Evolutionary conservation across 1,284 basidiomycete genomes (phyloP), one percentile per base, ranked within the genome.

Genomic region (Stygiomarasmius scandens): DNA sequence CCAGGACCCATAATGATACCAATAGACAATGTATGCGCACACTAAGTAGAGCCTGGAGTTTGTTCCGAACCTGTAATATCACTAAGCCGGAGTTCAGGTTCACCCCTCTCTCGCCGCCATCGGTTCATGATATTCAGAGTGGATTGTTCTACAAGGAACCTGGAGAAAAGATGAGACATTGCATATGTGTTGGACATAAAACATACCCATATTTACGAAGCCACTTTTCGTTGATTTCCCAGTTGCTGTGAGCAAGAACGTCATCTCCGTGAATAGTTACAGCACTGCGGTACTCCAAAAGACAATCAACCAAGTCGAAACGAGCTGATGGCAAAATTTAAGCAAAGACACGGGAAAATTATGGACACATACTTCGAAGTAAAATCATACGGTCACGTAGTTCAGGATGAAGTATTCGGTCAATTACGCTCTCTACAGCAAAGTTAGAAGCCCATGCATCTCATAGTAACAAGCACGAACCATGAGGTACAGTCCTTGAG

Each of bases 371-470:
- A 90, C 92, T 90, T 75, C 92, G 82, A 24, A 93, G 73, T 14
- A 95, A 75, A 65, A 96, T 96, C 83, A 96, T 90, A 29, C 92
- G 84, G 69, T 96, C 94, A 47, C 94, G 83, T 58, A 96, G 77
- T 60, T 92, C 89, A 45, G 94, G 91, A 73, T 95, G 91, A 60
- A 93, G 81, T 52, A 96, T 87, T 43, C 87, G 85, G 71, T 96
- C 94, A 66, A 96, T 93, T n/a, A 91, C 83, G 64, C 92, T 90
- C 71, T 95, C 90, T 92, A 66, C 22, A 64, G 48, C 16, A 50
- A 5, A 52, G 48, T 64, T 14, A 45, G 52, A 54, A 61, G 45
- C 29, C 45, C 49, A 20, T 34, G 54, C 23, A 53, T 58, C 49
- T 53, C 23, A 22, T 36, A 61, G 23, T 55, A 41, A 11, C 25